A percentile compares a stretch with the other conserved stretches of the same genome.
These are phyloP conservation scores for Cymodocea nodosa DNA, from an alignment of 116 monocot genomes.

Conservation along the genomic window DNA sequence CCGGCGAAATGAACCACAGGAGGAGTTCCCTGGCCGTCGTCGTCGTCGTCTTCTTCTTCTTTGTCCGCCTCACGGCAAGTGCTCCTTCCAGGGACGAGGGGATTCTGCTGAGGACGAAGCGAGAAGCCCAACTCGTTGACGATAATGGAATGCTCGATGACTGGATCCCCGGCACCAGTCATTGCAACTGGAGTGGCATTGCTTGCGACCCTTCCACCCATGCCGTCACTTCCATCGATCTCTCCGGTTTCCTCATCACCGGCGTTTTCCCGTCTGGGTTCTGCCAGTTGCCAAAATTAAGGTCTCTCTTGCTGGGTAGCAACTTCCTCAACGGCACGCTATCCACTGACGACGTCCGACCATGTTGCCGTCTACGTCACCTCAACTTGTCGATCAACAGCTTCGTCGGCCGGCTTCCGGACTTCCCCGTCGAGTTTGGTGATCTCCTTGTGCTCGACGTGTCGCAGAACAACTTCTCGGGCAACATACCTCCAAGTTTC, in stretches of 20 bases:
- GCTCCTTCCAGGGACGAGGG: neutral
- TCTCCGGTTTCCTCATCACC: slow-evolving; percentile 16
- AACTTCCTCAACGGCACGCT: slow-evolving; percentile 59
- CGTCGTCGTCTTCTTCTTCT: neutral
- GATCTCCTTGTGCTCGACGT: slow-evolving; percentile 35
- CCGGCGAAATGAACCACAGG: neutral
- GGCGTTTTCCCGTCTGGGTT: slow-evolving; percentile 43
- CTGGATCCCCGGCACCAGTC: slow-evolving; percentile 14
- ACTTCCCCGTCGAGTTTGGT: slow-evolving; percentile 15
- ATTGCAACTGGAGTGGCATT: slow-evolving; percentile 61
- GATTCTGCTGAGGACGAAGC: slow-evolving; percentile 9
- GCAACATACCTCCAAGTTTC: slow-evolving; percentile 33
- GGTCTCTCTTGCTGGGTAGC: slow-evolving; percentile 24
- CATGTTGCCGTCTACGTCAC: slow-evolving; percentile 30
- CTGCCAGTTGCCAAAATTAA: slow-evolving; percentile 40
- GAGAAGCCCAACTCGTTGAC: slow-evolving; percentile 8
- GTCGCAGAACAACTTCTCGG: slow-evolving; percentile 55
- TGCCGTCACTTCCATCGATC: slow-evolving; percentile 27
- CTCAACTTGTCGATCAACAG: slow-evolving; percentile 55
- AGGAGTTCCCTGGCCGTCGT: neutral
- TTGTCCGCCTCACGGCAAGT: slow-evolving; percentile 2
- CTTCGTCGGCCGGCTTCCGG: slow-evolving; percentile 40
- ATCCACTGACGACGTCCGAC: slow-evolving; percentile 7
- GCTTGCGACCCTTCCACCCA: slow-evolving; percentile 25
- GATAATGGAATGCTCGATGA: slow-evolving; percentile 6